A percentile compares a stretch with the other conserved stretches of the same genome.
Conservation (phyloP, 768 basidiomycete genomes). For the Coprinopsis sp. region DNA sequence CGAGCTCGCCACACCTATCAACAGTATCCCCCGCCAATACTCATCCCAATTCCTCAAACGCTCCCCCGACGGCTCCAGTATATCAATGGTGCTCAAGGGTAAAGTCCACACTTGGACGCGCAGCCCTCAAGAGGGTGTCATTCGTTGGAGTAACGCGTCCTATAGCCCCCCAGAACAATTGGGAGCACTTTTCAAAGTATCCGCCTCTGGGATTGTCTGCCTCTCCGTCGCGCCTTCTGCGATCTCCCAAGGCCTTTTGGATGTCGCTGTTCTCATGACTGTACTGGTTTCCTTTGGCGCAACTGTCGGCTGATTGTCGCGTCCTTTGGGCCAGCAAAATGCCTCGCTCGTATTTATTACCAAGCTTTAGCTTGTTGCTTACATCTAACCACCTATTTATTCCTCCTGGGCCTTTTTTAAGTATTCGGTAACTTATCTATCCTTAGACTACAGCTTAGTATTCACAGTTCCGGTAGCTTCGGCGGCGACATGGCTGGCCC, state of each 20-base stretch:
- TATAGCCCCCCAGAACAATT: constrained; percentile 6
- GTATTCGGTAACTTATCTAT: too few species aligned
- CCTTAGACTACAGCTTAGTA: too few species aligned
- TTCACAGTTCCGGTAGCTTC: too few species aligned
- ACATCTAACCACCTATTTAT: too few species aligned
- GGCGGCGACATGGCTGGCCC: too few species aligned
- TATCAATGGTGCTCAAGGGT: neutral
- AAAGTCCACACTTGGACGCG: constrained; percentile 7
- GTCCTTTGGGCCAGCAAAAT: too few species aligned
- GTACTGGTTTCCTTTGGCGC: constrained; percentile 8
- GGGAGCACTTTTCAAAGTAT: constrained; percentile 2
- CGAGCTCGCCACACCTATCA: constrained; percentile 5
- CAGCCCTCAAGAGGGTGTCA: constrained; percentile 3
- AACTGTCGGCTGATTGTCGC: neutral
- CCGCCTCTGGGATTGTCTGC: constrained; percentile 1
- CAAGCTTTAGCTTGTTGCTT: too few species aligned
- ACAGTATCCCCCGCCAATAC: constrained; percentile 5
- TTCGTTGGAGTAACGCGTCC: constrained; percentile 5
- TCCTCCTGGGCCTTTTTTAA: too few species aligned
- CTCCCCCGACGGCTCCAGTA: neutral
- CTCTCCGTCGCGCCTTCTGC: constrained; percentile 10
- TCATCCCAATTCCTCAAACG: constrained; percentile 3
- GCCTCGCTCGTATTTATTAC: too few species aligned
- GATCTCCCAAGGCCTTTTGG: constrained; percentile 13
- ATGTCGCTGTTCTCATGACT: constrained; percentile 11